A percentile compares a stretch with the other conserved stretches of the same genome.
Conservation (phyloP, 768 basidiomycete genomes). For the Saitozyma podzolica region DNA sequence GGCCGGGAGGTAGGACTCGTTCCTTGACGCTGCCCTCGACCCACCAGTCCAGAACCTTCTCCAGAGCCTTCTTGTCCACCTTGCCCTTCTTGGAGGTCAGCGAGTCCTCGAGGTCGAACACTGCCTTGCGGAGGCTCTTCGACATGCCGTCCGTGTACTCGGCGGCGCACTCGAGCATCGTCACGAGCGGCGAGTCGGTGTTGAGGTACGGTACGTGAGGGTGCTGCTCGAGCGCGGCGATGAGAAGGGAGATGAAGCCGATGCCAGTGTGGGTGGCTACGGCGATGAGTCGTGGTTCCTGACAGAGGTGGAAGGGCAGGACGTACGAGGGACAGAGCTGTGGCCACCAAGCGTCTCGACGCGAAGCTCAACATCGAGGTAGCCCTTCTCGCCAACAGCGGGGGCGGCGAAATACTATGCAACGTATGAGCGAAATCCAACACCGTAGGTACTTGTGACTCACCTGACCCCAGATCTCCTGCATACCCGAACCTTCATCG, state of each 20-base stretch:
- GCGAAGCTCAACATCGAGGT: constrained; percentile 37
- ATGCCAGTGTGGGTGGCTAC: constrained; percentile 48
- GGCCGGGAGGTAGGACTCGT: constrained; percentile 13
- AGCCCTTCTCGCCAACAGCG: constrained; percentile 47
- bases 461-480: constrained; percentile 2
- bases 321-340: constrained; percentile 39
- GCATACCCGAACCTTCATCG: constrained; percentile 42
- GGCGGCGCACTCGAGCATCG: constrained; percentile 66
- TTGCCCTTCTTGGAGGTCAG: constrained; percentile 16
- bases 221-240: constrained; percentile 44
- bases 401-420: constrained; percentile 29
- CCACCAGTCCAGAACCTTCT: constrained; percentile 52
- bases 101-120: constrained; percentile 18
- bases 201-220: constrained; percentile 54
- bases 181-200: constrained; percentile 63
- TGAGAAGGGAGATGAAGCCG: constrained; percentile 43
- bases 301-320: not conserved
- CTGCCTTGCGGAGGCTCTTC: constrained; percentile 16
- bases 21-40: constrained; percentile 22
- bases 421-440: not conserved
- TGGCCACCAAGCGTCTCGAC: constrained; percentile 47
- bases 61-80: constrained; percentile 58
- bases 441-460: not conserved
- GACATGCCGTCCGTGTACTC: constrained; percentile 60
- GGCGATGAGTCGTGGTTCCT: not conserved